Evolutionary conservation across 2,329 filamentous ascomycete genomes (phyloP), one percentile per base, ranked within the genome.

Genomic region (Fusarium verticillioides): DNA sequence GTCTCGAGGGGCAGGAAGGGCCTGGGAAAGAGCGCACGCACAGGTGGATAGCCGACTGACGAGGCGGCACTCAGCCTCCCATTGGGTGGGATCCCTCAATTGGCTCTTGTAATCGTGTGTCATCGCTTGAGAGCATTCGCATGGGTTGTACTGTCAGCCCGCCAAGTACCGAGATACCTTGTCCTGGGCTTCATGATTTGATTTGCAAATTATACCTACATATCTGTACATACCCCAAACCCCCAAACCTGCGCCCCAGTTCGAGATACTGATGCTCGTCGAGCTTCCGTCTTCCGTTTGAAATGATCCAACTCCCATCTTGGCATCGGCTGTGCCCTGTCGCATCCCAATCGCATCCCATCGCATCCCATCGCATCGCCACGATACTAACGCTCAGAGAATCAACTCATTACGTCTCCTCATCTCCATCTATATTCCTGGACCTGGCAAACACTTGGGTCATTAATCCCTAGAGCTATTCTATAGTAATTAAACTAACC

Each of bases 91-190:
- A 59, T 68, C 67, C 47, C 67, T 50, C 66, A 71, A 73, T 73
- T 64, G 66, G 56, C 70, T 71, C 74, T 37, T 73, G 58, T 68
- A 74, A 73, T 73, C 52, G 66, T 73, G 69, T 73, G 70, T 69
- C 70, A 70, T 49, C 49, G 37, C 32, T 56, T 52, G 47, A 57
- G 32, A 54, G 30, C 42, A 61, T 67, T 58, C 28, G 32, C 49
- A 42, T 56, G 60, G 63, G 26, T 66, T 60, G 54, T 64, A 63
- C 49, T 60, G 34, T 40, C 66, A 66, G 61, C 57, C 65, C 70
- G 66, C 47, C 64, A 71, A 66, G 63, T 73, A 71, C 71, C 71
- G 71, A 73, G 49, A 47, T 63, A 64, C 60, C 60, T 63, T 59
- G 58, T 32, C 46, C 57, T 61, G 30, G 39, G 18, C 18, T 28